These are phyloP conservation scores for Celoporthe dispersa DNA, from an alignment of 2,329 filamentous ascomycete species.

Conservation along the genomic window DNA sequence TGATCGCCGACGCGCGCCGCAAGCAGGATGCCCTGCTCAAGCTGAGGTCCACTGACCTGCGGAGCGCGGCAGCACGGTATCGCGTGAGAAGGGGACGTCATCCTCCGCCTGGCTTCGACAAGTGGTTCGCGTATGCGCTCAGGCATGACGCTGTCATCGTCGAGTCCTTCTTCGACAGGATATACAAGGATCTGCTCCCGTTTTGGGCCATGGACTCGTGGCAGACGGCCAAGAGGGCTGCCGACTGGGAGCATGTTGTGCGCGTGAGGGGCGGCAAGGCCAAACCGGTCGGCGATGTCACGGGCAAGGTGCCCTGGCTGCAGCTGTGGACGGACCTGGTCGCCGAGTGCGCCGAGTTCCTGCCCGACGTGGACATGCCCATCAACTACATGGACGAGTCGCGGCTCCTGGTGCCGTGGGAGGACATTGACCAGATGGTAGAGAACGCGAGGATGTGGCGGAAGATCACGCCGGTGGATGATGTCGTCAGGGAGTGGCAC, in stretches of 20 bases:
- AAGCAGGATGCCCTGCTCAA: conserved; percentile 44
- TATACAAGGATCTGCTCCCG: conserved; percentile 55
- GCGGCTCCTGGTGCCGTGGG: conserved; percentile 63
- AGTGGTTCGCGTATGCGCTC: conserved; percentile 51
- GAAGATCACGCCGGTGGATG: conserved; percentile 45
- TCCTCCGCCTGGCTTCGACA: conserved; percentile 53
- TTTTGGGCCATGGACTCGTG: conserved; percentile 58
- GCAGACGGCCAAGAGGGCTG: conserved; percentile 40
- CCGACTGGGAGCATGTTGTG: conserved; percentile 51
- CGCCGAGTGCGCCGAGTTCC: conserved; percentile 52
- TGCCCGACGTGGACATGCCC: conserved; percentile 70
- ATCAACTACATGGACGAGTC: conserved; percentile 69
- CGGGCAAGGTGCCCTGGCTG: conserved; percentile 49
- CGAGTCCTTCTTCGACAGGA: conserved; percentile 57
- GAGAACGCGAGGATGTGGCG: conserved; percentile 51
- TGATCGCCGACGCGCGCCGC: conserved; percentile 47
- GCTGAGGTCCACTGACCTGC: conserved; percentile 48
- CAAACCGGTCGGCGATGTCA: conserved; percentile 44
- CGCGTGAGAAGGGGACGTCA: conserved; percentile 52
- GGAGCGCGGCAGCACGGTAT: conserved; percentile 50
- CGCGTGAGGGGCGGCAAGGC: conserved; percentile 52
- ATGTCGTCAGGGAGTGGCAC: conserved; percentile 50
- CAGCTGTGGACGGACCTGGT: conserved; percentile 55
- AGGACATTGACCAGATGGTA: conserved; percentile 57
- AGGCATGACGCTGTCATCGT: conserved; percentile 48